Evolutionary conservation across 2,329 filamentous ascomycete species (phyloP), one percentile per base, ranked within the genome.

Genomic region (Fusarium scirpi): DNA sequence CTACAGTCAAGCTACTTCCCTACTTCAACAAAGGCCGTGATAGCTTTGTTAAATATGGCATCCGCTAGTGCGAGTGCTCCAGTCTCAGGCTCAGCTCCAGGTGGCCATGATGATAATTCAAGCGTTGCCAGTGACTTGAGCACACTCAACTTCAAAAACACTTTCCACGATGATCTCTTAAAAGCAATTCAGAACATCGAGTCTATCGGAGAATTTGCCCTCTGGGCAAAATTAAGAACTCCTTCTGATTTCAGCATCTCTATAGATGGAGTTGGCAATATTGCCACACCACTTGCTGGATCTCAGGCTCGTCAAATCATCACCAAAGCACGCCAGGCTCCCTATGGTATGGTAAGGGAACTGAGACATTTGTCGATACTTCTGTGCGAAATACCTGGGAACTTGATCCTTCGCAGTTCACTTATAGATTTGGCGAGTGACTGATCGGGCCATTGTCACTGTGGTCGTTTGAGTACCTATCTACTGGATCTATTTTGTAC

Each of bases 381-480:
- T 34, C 30, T 9, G 30, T 34, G 30, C 30, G 30, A 34, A 34
- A 34, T 34, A 34, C 30, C 30, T 34, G 15, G 30, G 30, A 34
- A 34, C 30, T 34, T 34, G 30, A 34, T 16, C 30, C 15, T 32
- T 16, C 30, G 8, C 15, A 32, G 30, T 32, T 32, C 30, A 32
- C 8, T 66, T 24, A 49, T 68, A 53, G 64, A 69, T 51, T 25
- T 71, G 43, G 62, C 63, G 1, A 47, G 46, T 2, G 68, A 66
- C 6, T 69, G 24, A 62, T 12, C 13, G 27, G 9, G 13, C 2
- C 9, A 11, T 16, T 32, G 15, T 48, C 8, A 47, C 25, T 20
- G 6, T 20, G 5, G 13, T 20, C 12, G 3, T 48, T 12, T 22
- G 46, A 11, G 30, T 20, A 18, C 20, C 11, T 7, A 18, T 30